Evolutionary conservation across 164 flowering plant genomes (phyloP).

Genomic region (Dillenia turbinata): DNA sequence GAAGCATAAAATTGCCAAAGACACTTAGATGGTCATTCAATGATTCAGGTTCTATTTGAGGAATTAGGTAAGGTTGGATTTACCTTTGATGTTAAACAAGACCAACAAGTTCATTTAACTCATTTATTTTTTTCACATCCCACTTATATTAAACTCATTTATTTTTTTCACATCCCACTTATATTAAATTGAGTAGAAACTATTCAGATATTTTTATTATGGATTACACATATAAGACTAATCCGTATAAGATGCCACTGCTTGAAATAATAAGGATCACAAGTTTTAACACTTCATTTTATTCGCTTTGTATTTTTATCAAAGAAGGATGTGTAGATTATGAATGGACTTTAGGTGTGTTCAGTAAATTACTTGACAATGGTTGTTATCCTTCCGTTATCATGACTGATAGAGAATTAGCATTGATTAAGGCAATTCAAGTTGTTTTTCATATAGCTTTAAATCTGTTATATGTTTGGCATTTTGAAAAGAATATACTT

Average conservation of each 20-base stretch:
- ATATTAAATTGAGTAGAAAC: conserved; percentile 3
- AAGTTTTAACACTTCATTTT: conserved; percentile 7
- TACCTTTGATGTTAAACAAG: conserved; percentile 2
- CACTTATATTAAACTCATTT: no score
- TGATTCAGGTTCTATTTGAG: conserved; percentile 3
- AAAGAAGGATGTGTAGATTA: not conserved
- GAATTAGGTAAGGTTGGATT: conserved; percentile 14
- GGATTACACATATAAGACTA: conserved; percentile 12
- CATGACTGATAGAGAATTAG: not conserved
- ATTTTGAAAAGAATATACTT: not conserved
- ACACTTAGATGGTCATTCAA: not conserved
- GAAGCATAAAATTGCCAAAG: no score
- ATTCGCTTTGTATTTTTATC: not conserved
- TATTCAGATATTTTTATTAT: conserved; percentile 9
- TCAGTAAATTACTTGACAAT: not conserved
- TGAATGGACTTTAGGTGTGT: not conserved
- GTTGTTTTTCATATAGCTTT: not conserved
- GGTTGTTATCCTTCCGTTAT: not conserved
- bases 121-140: conserved; percentile 18
- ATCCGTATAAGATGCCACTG: conserved; percentile 10
- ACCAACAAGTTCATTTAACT: conserved; percentile 7
- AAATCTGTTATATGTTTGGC: conserved; percentile 5
- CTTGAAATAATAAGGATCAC: conserved; percentile 11
- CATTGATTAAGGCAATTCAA: not conserved
- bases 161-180: no score